A percentile compares a stretch with the other conserved stretches of the same genome.
Evolutionary conservation across 257 asterid species (phyloP).

Genomic region (Catharanthus roseus): DNA sequence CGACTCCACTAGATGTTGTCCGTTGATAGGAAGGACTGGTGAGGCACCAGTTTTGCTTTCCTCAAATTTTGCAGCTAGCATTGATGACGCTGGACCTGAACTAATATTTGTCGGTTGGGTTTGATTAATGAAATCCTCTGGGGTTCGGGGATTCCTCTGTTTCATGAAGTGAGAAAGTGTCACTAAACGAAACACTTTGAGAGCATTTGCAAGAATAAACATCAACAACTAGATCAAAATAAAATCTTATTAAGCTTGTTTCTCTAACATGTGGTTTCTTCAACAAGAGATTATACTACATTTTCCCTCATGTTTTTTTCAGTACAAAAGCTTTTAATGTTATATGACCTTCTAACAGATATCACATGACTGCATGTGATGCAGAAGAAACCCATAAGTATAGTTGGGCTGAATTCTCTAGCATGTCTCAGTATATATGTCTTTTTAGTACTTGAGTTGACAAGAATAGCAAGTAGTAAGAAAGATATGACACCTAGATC

Average conservation of each 20-base stretch:
- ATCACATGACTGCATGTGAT: not conserved
- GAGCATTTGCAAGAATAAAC: not conserved
- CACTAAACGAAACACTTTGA: constrained; percentile 6
- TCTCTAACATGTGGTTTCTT: not conserved
- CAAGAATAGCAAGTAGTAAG: not conserved
- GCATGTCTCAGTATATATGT: not conserved
- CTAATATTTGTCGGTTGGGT: constrained; percentile 38
- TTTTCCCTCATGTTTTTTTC: not conserved
- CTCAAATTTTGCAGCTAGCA: constrained; percentile 47
- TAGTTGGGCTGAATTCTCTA: not conserved
- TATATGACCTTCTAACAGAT: not conserved
- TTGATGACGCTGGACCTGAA: constrained; percentile 43
- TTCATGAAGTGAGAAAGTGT: constrained; percentile 18
- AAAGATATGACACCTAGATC: not conserved
- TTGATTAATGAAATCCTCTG: constrained; percentile 55
- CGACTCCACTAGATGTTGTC: constrained; percentile 56
- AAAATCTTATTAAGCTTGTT: not conserved
- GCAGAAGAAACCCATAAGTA: not conserved
- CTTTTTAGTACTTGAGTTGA: not conserved
- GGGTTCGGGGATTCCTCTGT: constrained; percentile 45
- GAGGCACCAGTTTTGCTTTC: constrained; percentile 41
- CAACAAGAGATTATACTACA: not conserved
- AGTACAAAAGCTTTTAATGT: not conserved
- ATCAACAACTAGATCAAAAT: not conserved
- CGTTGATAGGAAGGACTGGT: constrained; percentile 42